These are phyloP conservation scores for Venturia aucupariae DNA, from an alignment of 2,329 filamentous ascomycete species.

Conservation along the genomic window DNA sequence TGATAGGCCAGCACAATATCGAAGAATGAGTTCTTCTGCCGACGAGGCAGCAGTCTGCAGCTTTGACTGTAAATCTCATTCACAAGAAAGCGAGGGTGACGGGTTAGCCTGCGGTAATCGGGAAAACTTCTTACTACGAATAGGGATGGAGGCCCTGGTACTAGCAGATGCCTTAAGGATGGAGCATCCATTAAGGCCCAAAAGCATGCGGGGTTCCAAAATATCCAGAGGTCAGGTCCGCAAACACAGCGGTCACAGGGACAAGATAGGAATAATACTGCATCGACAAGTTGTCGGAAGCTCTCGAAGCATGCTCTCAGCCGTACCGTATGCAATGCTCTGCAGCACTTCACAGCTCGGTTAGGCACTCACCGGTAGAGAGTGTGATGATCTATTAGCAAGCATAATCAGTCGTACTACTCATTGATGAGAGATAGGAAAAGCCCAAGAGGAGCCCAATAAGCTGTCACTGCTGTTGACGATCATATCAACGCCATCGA, in stretches of 20 bases:
- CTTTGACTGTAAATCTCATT: neutral
- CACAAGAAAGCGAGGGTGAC: neutral
- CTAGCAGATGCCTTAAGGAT: neutral
- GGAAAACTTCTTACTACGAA: neutral
- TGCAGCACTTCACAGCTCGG: neutral
- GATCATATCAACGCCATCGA: neutral
- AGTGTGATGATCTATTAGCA: neutral
- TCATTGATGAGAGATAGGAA: neutral
- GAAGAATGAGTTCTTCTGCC: no score
- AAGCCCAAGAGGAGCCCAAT: neutral
- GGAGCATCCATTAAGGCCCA: neutral
- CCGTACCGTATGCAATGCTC: neutral
- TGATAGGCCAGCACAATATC: neutral
- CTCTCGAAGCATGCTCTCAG: neutral
- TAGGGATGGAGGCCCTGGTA: neutral
- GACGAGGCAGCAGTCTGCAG: no score
- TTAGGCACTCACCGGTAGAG: neutral
- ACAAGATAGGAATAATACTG: neutral
- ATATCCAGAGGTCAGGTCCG: neutral
- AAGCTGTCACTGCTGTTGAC: slow-evolving; percentile 2
- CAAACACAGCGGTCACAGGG: neutral
- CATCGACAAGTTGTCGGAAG: neutral
- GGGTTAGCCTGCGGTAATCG: neutral
- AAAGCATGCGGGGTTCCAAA: neutral
- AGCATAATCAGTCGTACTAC: neutral